phyloP scores from a whole-genome alignment of 2,329 filamentous ascomycete species.

The Ophiosphaerella herpotricha region DNA sequence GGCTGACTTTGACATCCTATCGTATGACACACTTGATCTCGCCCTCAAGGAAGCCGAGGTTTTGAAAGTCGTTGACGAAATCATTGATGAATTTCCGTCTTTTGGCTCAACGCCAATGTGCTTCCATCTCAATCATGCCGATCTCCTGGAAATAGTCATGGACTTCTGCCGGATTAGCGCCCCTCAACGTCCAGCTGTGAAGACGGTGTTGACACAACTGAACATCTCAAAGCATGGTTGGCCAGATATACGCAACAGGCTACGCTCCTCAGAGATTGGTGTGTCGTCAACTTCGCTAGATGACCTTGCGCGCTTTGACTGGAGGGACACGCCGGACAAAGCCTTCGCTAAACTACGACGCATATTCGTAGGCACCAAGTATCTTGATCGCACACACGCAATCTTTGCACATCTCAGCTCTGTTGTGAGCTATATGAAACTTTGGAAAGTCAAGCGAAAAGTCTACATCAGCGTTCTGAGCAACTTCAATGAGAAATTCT shows the following conservation, averaged over 20 bases:
- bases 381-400: conserved; percentile 56
- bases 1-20: conserved; percentile 96
- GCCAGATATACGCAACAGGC: conserved; percentile 79
- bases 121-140: conserved; percentile 87
- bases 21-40: conserved; percentile 76
- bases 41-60: conserved; percentile 91
- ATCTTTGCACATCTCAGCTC: conserved; percentile 78
- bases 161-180: conserved; percentile 81
- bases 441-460: conserved; percentile 75
- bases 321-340: conserved; percentile 75
- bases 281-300: conserved; percentile 88
- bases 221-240: conserved; percentile 82
- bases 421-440: conserved; percentile 75
- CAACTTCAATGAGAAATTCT: conserved; percentile 91
- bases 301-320: conserved; percentile 89
- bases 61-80: conserved; percentile 92
- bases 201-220: conserved; percentile 83
- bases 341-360: conserved; percentile 66
- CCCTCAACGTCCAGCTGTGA: conserved; percentile 70
- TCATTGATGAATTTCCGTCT: conserved; percentile 78
- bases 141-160: conserved; percentile 84
- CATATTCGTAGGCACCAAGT: conserved; percentile 60
- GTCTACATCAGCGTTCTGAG: conserved; percentile 84
- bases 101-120: conserved; percentile 75
- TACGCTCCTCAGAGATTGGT: conserved; percentile 79